These are phyloP conservation scores for Cyberlindnera misumaiensis DNA, from an alignment of 805 yeast species.

Conservation along the genomic window DNA sequence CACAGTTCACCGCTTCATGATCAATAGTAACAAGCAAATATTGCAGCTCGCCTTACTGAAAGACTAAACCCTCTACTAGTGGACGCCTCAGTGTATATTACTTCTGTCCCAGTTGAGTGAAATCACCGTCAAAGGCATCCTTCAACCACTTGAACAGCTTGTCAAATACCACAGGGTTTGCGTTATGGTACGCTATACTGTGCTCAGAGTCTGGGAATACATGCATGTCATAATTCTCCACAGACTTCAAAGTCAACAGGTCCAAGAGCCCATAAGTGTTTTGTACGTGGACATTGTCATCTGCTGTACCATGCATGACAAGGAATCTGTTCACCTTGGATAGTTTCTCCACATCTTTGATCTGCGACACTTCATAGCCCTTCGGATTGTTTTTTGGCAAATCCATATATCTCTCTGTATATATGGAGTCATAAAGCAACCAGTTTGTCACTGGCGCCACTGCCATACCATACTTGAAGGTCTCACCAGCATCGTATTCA, in stretches of 20 bases:
- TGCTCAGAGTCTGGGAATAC: constrained; percentile 83
- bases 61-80: background rate
- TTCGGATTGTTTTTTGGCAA: constrained; percentile 59
- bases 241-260: constrained; percentile 54
- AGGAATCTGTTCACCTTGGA: constrained; percentile 59
- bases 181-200: constrained; percentile 64
- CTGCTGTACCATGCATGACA: constrained; percentile 95
- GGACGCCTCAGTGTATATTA: background rate
- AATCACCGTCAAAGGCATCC: constrained; percentile 52
- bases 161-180: constrained; percentile 60
- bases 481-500: constrained; percentile 67
- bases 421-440: constrained; percentile 85
- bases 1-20: too few relatives aligned
- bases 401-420: constrained; percentile 93
- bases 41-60: background rate
- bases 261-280: constrained; percentile 78
- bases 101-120: constrained; percentile 21
- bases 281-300: constrained; percentile 95
- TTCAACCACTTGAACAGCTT: constrained; percentile 58
- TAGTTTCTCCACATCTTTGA: constrained; percentile 50
- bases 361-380: constrained; percentile 58
- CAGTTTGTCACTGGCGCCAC: constrained; percentile 98
- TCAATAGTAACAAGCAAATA: too few relatives aligned
- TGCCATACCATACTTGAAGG: constrained; percentile 85
- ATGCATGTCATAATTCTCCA: constrained; percentile 77